Conservation (phyloP, 164 flowering plant genomes). For the Magnolia kwangsiensis region DNA sequence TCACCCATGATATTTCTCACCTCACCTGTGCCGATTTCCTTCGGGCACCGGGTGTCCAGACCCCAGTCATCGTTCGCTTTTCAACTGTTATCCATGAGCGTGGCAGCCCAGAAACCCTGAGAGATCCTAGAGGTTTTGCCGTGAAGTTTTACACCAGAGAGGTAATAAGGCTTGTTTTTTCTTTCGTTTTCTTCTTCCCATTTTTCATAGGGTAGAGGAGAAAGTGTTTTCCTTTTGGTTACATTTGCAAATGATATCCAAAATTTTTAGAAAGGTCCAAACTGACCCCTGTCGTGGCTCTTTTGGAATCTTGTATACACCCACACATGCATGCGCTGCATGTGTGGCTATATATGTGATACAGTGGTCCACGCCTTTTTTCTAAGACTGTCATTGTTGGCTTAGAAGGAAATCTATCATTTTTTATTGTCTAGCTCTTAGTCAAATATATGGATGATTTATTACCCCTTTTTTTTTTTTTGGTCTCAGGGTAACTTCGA, state of each 20-base stretch:
- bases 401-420: background rate
- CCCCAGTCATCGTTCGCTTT: conserved; percentile 89
- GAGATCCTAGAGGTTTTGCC: conserved; percentile 92
- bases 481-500: conserved; percentile 71
- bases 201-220: background rate
- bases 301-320: too few relatives aligned
- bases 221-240: too few relatives aligned
- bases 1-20: conserved; percentile 84
- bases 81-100: conserved; percentile 97
- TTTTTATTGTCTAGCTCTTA: background rate
- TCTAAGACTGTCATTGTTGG: background rate
- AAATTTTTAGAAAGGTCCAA: too few relatives aligned
- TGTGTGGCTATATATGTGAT: too few relatives aligned
- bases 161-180: conserved; percentile 33
- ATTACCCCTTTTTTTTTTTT: background rate
- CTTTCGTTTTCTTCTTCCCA: background rate
- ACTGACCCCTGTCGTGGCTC: too few relatives aligned
- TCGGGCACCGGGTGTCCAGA: conserved; percentile 95
- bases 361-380: too few relatives aligned
- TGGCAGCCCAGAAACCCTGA: conserved; percentile 96
- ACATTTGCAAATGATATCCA: too few relatives aligned
- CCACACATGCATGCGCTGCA: too few relatives aligned
- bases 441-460: background rate
- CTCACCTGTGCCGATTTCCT: conserved; percentile 97
- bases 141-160: conserved; percentile 93